Percentiles rank a stretch among this genome's conserved stretches.
Evolutionary conservation across 2,329 filamentous ascomycete genomes (phyloP).

Genomic region (Plectosphaerella sp.): DNA sequence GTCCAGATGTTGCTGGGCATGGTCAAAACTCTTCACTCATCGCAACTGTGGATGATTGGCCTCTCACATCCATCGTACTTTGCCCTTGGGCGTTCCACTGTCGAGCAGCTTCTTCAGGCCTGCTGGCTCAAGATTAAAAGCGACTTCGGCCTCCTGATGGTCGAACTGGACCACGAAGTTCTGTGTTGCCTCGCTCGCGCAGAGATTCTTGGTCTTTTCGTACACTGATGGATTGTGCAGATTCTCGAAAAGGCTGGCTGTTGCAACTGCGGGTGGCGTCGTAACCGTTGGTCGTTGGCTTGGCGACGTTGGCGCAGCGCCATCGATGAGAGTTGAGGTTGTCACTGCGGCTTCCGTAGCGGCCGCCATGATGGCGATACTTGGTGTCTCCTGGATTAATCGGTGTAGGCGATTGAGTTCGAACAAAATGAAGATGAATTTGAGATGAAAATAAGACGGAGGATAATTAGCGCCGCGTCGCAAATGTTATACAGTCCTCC

Average conservation of each 20-base stretch:
- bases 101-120: conserved; percentile 35
- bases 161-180: conserved; percentile 68
- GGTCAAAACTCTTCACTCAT: conserved; percentile 7
- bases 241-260: conserved; percentile 34
- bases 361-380: too few species aligned
- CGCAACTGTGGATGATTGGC: neutral
- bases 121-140: conserved; percentile 43
- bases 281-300: too few species aligned
- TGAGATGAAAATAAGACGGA: too few species aligned
- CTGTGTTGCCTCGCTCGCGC: conserved; percentile 32
- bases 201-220: conserved; percentile 32
- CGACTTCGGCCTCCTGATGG: conserved; percentile 47
- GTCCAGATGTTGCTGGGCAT: conserved; percentile 62
- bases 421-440: too few species aligned
- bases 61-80: conserved; percentile 65
- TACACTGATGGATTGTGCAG: conserved; percentile 50
- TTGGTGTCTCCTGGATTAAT: too few species aligned
- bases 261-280: too few species aligned
- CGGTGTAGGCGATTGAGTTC: too few species aligned
- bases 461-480: too few species aligned
- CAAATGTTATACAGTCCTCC: too few species aligned
- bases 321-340: too few species aligned
- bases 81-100: conserved; percentile 13
- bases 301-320: too few species aligned
- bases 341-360: too few species aligned